A percentile compares a stretch with the other conserved stretches of the same genome.
phyloP scores from a whole-genome alignment of 2,329 filamentous ascomycete genomes.

The Phymatotrichopsis omnivora region DNA sequence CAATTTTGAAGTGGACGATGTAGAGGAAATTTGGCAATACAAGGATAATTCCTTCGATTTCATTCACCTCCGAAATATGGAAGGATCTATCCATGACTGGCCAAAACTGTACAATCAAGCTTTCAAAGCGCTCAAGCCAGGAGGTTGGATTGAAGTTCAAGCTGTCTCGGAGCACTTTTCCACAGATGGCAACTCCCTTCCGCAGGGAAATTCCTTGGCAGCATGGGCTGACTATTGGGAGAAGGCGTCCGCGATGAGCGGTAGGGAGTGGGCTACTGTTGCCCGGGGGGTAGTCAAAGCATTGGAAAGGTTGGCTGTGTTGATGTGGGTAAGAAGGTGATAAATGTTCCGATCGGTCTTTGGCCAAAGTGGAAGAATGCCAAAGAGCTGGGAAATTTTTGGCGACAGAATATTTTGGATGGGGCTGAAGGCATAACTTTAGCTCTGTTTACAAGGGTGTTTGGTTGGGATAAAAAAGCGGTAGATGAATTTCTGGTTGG shows the following conservation, averaged over 20 bases:
- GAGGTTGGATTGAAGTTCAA: conserved; percentile 42
- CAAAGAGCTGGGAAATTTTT: conserved; percentile 15
- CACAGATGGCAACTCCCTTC: too few species aligned
- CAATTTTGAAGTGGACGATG: conserved; percentile 29
- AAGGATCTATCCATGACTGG: conserved; percentile 50
- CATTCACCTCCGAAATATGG: conserved; percentile 39
- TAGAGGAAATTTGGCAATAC: conserved; percentile 27
- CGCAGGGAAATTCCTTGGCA: too few species aligned
- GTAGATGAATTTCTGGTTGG: neutral
- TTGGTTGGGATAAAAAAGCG: conserved; percentile 1
- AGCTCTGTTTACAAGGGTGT: neutral
- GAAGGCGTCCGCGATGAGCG: too few species aligned
- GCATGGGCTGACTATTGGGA: too few species aligned
- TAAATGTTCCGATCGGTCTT: conserved; percentile 46
- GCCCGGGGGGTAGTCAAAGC: too few species aligned
- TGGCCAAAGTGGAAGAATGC: conserved; percentile 42
- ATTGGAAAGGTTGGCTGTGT: conserved; percentile 40
- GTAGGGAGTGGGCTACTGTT: too few species aligned
- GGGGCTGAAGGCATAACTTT: neutral
- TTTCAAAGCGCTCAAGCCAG: conserved; percentile 41
- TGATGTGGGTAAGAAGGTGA: conserved; percentile 43
- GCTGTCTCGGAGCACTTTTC: too few species aligned
- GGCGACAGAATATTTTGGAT: conserved; percentile 5
- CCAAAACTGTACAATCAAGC: conserved; percentile 44
- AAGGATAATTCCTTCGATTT: conserved; percentile 25